Percentiles rank a stretch among this genome's conserved stretches.
These are phyloP conservation scores for Sphagnum fallax DNA, from an alignment of 228 moss, liverwort and hornwort species.

Conservation along the genomic window DNA sequence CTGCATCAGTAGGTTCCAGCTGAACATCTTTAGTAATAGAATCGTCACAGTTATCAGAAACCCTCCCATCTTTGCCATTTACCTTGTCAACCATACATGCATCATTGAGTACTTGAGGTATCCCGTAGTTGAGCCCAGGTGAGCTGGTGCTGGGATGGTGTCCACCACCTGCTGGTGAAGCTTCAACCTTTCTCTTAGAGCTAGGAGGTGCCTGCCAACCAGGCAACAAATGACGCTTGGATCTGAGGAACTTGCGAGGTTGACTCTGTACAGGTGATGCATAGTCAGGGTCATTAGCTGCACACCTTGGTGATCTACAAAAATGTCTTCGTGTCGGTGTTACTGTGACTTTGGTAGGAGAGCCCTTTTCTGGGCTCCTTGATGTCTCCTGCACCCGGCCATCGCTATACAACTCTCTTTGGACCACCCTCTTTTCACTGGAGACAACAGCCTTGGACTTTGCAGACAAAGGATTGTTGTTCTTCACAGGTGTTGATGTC, in stretches of 20 bases:
- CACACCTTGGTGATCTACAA: slow-evolving; percentile 80
- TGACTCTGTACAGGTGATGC: slow-evolving; percentile 31
- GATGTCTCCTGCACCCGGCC: slow-evolving; percentile 1
- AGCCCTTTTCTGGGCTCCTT: slow-evolving; percentile 30
- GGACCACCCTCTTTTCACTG: slow-evolving; percentile 19
- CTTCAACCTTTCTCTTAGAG: slow-evolving; percentile 20
- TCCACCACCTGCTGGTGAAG: slow-evolving; percentile 2
- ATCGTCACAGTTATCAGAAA: too few species aligned
- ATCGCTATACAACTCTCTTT: slow-evolving; percentile 21
- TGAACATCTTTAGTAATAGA: too few species aligned
- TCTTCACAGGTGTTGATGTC: slow-evolving; percentile 14
- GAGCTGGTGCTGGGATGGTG: background rate
- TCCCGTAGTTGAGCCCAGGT: background rate
- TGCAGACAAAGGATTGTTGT: slow-evolving; percentile 10
- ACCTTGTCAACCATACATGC: slow-evolving; percentile 3
- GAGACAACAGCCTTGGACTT: slow-evolving; percentile 5
- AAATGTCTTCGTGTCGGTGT: slow-evolving; percentile 23
- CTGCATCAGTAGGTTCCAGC: too few species aligned
- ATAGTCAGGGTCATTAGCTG: slow-evolving; percentile 89
- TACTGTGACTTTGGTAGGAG: slow-evolving; percentile 17
- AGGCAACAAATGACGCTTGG: slow-evolving; percentile 75
- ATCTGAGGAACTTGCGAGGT: slow-evolving; percentile 66
- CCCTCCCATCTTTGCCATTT: background rate
- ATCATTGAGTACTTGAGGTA: background rate
- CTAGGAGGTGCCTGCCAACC: slow-evolving; percentile 41